phyloP scores from a whole-genome alignment of 345 rosid species.

The Mallotus nudiflorus region DNA sequence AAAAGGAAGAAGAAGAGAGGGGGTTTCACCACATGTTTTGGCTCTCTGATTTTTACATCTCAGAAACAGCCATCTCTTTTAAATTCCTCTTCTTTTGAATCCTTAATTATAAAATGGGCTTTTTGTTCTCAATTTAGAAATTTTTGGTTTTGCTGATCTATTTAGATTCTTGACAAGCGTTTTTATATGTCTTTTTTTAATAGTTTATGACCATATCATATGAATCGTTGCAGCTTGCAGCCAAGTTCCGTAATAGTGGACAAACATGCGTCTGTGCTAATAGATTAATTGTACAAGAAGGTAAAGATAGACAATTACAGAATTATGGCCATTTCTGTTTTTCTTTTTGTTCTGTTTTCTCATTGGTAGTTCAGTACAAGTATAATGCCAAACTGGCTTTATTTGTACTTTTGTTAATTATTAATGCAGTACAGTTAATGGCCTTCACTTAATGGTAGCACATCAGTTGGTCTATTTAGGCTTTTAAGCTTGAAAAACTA shows the following conservation, averaged over 20 bases:
- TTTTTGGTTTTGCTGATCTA: not conserved
- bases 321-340: not conserved
- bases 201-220: conserved; percentile 6
- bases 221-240: conserved; percentile 69
- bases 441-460: not conserved
- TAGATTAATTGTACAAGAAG: conserved; percentile 93
- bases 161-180: not conserved
- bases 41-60: too few species aligned
- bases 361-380: not conserved
- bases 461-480: not conserved
- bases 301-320: conserved; percentile 37
- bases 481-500: not conserved
- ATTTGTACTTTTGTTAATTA: not conserved
- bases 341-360: not conserved
- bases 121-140: not conserved
- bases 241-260: conserved; percentile 93
- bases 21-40: too few species aligned
- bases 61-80: too few species aligned
- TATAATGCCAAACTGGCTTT: not conserved
- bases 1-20: too few species aligned
- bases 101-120: too few species aligned
- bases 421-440: not conserved
- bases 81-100: too few species aligned
- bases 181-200: too few species aligned
- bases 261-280: conserved; percentile 98